These are phyloP conservation scores for Gastrolobium bilobum DNA, from an alignment of 306 rosid species.

Conservation along the genomic window DNA sequence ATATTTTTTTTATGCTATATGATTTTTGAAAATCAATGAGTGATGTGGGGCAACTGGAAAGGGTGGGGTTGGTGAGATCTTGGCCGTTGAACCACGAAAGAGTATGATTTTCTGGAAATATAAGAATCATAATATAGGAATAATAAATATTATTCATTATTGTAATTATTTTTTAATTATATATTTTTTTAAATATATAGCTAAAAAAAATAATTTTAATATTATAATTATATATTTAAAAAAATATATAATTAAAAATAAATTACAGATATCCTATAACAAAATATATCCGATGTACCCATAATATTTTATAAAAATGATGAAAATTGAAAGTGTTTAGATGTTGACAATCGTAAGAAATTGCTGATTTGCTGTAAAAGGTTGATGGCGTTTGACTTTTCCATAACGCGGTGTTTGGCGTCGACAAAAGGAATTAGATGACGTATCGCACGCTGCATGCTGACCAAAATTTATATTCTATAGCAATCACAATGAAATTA, in stretches of 20 bases:
- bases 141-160: too few species aligned
- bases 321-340: slow-evolving; percentile 23
- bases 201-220: too few species aligned
- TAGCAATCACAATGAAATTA: neutral
- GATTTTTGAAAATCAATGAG: slow-evolving; percentile 41
- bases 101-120: neutral
- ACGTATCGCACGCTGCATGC: slow-evolving; percentile 56
- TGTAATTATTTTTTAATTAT: too few species aligned
- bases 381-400: slow-evolving; percentile 52
- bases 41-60: slow-evolving; percentile 34
- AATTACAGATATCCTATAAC: too few species aligned
- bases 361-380: slow-evolving; percentile 35
- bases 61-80: slow-evolving; percentile 37
- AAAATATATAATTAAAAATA: too few species aligned
- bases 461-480: slow-evolving; percentile 37
- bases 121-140: too few species aligned
- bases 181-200: too few species aligned
- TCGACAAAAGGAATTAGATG: slow-evolving; percentile 47
- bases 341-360: too few species aligned
- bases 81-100: slow-evolving; percentile 39
- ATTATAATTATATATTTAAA: too few species aligned
- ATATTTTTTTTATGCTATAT: slow-evolving; percentile 8
- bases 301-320: slow-evolving; percentile 8
- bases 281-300: too few species aligned
- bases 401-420: neutral